Evolutionary conservation across 768 basidiomycete species (phyloP).

Genomic region (Termitomyces titanicus): DNA sequence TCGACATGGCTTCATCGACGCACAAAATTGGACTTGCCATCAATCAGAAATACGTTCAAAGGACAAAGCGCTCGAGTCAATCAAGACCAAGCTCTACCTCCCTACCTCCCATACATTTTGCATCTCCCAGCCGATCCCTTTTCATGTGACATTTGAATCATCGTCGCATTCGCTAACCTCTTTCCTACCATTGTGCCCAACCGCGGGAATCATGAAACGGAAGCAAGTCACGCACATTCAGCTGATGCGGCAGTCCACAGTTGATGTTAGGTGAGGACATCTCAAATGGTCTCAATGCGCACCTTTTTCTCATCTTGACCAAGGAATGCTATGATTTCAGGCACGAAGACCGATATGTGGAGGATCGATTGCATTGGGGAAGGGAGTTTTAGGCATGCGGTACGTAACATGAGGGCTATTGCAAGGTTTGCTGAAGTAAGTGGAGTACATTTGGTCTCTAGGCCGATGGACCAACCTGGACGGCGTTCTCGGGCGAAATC

Average conservation of each 20-base stretch:
- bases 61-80: conserved; percentile 33
- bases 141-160: conserved; percentile 59
- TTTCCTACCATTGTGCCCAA: conserved; percentile 59
- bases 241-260: conserved; percentile 62
- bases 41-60: conserved; percentile 39
- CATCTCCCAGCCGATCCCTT: conserved; percentile 58
- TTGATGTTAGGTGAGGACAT: conserved; percentile 51
- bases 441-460: conserved; percentile 21
- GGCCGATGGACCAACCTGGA: conserved; percentile 65
- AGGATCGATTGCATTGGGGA: conserved; percentile 60
- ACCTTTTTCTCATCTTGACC: neutral
- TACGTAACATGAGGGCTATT: conserved; percentile 25
- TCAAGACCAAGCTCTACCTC: conserved; percentile 43
- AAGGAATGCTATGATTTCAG: conserved; percentile 44
- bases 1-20: conserved; percentile 37
- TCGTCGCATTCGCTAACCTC: conserved; percentile 52
- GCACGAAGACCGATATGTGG: conserved; percentile 72
- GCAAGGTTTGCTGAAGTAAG: neutral
- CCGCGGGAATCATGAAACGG: conserved; percentile 24
- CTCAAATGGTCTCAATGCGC: neutral
- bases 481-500: conserved; percentile 62
- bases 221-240: conserved; percentile 50
- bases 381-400: conserved; percentile 54
- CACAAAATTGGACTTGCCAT: conserved; percentile 48
- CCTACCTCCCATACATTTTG: conserved; percentile 60